Conservation (phyloP, 805 yeast genomes). For the Isabelozyma pseudorhagii region DNA sequence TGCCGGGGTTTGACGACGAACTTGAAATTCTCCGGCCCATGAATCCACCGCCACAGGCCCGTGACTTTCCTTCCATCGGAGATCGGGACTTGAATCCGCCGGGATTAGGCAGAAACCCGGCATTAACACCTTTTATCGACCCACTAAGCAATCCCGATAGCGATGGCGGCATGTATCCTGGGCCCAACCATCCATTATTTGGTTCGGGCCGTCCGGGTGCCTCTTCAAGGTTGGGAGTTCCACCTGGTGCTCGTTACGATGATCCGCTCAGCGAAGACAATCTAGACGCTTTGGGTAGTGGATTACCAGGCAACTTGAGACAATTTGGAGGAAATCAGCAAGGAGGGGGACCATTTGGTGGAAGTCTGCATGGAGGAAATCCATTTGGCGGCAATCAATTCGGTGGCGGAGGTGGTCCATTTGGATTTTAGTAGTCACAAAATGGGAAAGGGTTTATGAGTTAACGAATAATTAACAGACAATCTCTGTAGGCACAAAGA, state of each 20-base stretch:
- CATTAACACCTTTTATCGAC: constrained; percentile 40
- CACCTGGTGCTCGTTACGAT: constrained; percentile 51
- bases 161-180: constrained; percentile 56
- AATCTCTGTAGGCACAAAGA: not conserved
- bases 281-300: constrained; percentile 41
- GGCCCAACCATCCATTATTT: constrained; percentile 51
- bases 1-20: constrained; percentile 57
- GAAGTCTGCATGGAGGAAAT: not conserved
- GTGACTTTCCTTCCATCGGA: constrained; percentile 37
- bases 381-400: not conserved
- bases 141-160: constrained; percentile 24
- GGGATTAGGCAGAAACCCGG: constrained; percentile 40
- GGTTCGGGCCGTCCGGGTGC: constrained; percentile 19
- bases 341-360: not conserved
- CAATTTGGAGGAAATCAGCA: constrained; percentile 5
- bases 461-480: not conserved
- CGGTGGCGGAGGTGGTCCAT: constrained; percentile 3
- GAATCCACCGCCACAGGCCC: constrained; percentile 1
- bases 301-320: constrained; percentile 42
- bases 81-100: constrained; percentile 50
- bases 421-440: not conserved
- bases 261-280: constrained; percentile 49
- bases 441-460: not conserved
- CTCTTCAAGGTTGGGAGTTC: constrained; percentile 30
- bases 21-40: constrained; percentile 29